These are phyloP conservation scores for Termitomyces bulborhizus DNA, from an alignment of 768 basidiomycete genomes.

Conservation along the genomic window DNA sequence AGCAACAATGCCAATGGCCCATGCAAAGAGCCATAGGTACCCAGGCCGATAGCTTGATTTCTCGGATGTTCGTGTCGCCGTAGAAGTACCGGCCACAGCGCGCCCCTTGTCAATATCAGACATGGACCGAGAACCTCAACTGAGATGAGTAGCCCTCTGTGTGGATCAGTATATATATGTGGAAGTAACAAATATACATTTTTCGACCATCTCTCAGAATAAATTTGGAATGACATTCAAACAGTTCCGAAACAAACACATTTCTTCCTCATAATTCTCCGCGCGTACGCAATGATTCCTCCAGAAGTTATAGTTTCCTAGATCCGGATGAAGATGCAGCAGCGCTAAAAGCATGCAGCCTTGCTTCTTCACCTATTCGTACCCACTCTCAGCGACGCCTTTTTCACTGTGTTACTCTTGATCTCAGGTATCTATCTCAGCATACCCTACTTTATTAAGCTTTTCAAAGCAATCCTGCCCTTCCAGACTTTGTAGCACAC, in stretches of 20 bases:
- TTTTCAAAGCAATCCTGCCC: background rate
- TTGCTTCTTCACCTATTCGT: background rate
- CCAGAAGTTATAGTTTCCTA: background rate
- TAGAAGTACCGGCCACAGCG: background rate
- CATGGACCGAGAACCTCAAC: no score
- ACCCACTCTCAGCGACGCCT: background rate
- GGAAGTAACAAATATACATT: background rate
- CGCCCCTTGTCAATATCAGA: background rate
- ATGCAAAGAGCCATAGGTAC: constrained; percentile 9
- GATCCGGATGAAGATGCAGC: background rate
- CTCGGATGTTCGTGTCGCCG: background rate
- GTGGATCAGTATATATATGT: no score
- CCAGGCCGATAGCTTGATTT: constrained; percentile 7
- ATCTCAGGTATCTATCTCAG: background rate
- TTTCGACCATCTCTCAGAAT: background rate
- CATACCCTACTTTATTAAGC: background rate
- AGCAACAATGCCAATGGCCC: background rate
- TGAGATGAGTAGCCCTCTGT: no score
- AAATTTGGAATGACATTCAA: no score
- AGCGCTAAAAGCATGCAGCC: background rate
- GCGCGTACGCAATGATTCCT: background rate
- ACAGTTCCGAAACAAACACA: background rate
- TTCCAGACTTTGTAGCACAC: background rate
- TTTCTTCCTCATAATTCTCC: background rate
- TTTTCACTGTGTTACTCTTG: background rate